Base-by-base conservation (phyloP, 768 basidiomycete species). In the Austroboletus eburneus region DNA sequence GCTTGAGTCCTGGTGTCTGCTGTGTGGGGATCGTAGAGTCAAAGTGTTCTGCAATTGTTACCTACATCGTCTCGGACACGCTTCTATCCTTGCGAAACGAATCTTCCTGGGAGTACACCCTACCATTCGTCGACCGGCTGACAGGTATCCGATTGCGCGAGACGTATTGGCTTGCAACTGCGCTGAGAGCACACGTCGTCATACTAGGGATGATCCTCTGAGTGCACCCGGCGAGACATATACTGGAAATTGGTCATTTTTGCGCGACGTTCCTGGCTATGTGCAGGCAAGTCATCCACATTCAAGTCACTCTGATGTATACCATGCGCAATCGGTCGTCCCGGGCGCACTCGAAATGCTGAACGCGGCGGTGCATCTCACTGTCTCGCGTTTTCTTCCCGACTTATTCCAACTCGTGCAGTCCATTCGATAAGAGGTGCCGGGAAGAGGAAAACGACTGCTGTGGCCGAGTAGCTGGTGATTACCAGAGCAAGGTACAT, bases 161-260 rank as follows among this genome's bases (percentile, higher is more conserved):
- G 27, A 62, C 59, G 9, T 69, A 67, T 40, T 80, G 79, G 79
- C 56, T 74, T 4, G 54, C 59, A 5, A 66, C 72, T n/a, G 75
- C 76, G 1, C 69, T 67, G 27, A 73, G 70, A 50, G 66, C 78
- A 1, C 70, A 77, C 47, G 30, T 80, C 30, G 36, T 80, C 14
- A 51, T 81, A 39, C 25, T 80, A 22, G 75, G 73, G 46, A 72
- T 24, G 72, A 71, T 0, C 79, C 79, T 20, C 45, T 79, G 12
- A 71, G 77, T 23, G 71, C 78, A 9, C 79, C 79, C 6, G 70
- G 69, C 10, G 69, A 65, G 59, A 78, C 76, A 1, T 78, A 77
- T 51, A 5, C 40, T 1, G 74, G 72, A 5, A 72, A 77, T 47
- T 80, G 75, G 76, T 59, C 69, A 7, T 75, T 73, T 45, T 51